Percentiles rank a stretch among this genome's conserved stretches.
Conservation (phyloP, 1,139 yeast genomes). For the Yamadazyma blattariae region DNA sequence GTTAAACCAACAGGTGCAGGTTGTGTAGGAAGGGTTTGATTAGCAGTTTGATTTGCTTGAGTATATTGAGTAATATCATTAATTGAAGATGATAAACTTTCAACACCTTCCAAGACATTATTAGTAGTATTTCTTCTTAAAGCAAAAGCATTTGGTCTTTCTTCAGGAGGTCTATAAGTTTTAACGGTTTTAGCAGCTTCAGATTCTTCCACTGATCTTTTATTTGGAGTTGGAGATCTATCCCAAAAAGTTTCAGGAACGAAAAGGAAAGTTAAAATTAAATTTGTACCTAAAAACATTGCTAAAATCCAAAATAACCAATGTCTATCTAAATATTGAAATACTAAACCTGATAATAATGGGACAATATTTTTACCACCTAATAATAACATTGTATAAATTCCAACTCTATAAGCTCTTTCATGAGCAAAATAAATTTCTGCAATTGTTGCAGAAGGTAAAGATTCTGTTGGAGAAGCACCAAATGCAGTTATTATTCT, state of each 20-base stretch:
- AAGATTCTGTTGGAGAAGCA: constrained; percentile 59
- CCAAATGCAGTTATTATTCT: constrained; percentile 59
- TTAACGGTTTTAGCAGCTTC: constrained; percentile 44
- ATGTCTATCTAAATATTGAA: constrained; percentile 49
- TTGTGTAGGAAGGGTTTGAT: not conserved
- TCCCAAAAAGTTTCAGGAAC: constrained; percentile 71
- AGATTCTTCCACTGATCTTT: constrained; percentile 50
- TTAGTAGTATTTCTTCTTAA: constrained; percentile 13
- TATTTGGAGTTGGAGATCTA: constrained; percentile 49
- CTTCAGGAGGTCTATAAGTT: constrained; percentile 23
- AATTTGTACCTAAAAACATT: constrained; percentile 48
- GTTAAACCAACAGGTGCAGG: constrained; percentile 21
- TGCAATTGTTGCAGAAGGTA: constrained; percentile 61
- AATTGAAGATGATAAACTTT: constrained; percentile 20
- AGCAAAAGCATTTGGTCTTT: constrained; percentile 36
- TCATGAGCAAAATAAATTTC: constrained; percentile 66
- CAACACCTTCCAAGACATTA: constrained; percentile 16
- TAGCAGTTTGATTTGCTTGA: not conserved
- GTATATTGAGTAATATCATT: constrained; percentile 8
- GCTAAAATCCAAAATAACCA: constrained; percentile 64
- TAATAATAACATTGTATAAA: constrained; percentile 56
- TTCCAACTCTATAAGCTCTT: constrained; percentile 61
- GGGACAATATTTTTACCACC: constrained; percentile 67
- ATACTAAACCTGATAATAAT: constrained; percentile 52
- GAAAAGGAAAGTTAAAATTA: constrained; percentile 47